Evolutionary conservation across 257 asterid species (phyloP).

Genomic region (Avicennia marina): DNA sequence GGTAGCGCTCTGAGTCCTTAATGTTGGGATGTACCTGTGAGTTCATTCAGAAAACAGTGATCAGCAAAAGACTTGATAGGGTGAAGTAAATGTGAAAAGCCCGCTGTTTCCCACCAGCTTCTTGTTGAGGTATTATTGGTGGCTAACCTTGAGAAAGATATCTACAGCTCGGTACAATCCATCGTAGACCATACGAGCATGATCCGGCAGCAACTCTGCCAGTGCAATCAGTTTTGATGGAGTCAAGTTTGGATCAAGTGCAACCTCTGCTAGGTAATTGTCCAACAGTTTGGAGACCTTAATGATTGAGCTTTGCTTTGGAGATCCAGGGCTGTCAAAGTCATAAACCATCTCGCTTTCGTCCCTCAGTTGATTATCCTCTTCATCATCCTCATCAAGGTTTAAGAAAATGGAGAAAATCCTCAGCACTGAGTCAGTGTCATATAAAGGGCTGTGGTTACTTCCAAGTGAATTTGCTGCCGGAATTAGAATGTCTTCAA

Average conservation of each 20-base stretch:
- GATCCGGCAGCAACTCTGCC: constrained; percentile 82
- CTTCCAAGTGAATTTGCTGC: constrained; percentile 43
- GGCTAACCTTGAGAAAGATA: constrained; percentile 83
- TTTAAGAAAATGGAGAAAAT: constrained; percentile 84
- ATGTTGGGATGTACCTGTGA: constrained; percentile 87
- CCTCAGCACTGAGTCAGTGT: constrained; percentile 62
- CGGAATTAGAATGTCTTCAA: constrained; percentile 87
- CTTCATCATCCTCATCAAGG: constrained; percentile 78
- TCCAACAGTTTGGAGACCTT: constrained; percentile 83
- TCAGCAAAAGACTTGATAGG: neutral
- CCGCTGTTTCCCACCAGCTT: neutral
- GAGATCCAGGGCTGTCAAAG: constrained; percentile 87
- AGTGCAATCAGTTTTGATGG: constrained; percentile 66
- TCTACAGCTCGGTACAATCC: constrained; percentile 87
- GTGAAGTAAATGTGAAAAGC: neutral
- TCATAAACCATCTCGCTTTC: constrained; percentile 71
- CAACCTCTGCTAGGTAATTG: constrained; percentile 77
- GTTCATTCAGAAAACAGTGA: neutral
- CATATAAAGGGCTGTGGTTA: constrained; percentile 59
- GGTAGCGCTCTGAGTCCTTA: constrained; percentile 79
- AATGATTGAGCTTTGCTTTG: constrained; percentile 81
- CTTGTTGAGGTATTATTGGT: neutral
- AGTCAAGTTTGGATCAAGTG: constrained; percentile 64
- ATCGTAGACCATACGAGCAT: constrained; percentile 73
- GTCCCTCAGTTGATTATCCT: constrained; percentile 50